Evolutionary conservation across 192 early-diverging fungal species (phyloP).

Genomic region (Entomortierella beljakovae): DNA sequence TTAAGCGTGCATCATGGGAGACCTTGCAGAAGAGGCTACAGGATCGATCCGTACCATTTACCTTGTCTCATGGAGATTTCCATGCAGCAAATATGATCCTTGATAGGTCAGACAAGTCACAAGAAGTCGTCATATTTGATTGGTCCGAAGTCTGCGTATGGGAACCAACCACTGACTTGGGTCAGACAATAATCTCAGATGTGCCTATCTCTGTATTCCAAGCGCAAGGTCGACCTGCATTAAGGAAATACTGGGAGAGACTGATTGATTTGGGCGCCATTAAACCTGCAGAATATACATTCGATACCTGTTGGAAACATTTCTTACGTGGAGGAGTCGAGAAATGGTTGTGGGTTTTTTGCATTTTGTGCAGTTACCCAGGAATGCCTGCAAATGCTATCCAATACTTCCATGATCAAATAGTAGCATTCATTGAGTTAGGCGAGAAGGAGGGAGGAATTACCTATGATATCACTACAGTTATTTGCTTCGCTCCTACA

Average conservation of each 20-base stretch:
- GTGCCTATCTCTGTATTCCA: slow-evolving; percentile 24
- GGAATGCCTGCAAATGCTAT: slow-evolving; percentile 25
- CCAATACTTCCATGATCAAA: slow-evolving; percentile 37
- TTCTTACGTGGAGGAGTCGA: slow-evolving; percentile 37
- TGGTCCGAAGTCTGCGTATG: slow-evolving; percentile 42
- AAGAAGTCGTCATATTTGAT: slow-evolving; percentile 20
- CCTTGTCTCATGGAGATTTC: slow-evolving; percentile 30
- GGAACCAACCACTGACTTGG: slow-evolving; percentile 46
- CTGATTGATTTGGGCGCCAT: slow-evolving; percentile 16
- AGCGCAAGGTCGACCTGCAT: slow-evolving; percentile 15
- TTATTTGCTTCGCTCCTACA: slow-evolving; percentile 17
- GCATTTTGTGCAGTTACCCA: slow-evolving; percentile 26
- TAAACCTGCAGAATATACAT: slow-evolving; percentile 19
- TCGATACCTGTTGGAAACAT: slow-evolving; percentile 32
- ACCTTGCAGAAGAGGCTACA: slow-evolving; percentile 21
- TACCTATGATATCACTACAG: slow-evolving; percentile 30
- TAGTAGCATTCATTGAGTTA: slow-evolving; percentile 36
- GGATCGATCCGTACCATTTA: slow-evolving; percentile 23
- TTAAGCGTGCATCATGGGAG: slow-evolving; percentile 33
- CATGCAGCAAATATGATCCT: slow-evolving; percentile 38
- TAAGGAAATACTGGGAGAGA: slow-evolving; percentile 33
- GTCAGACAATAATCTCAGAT: slow-evolving; percentile 40
- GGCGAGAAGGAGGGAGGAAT: slow-evolving; percentile 16
- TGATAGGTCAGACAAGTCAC: slow-evolving; percentile 9
- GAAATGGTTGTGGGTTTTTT: slow-evolving; percentile 42